Evolutionary conservation across 306 rosid species (phyloP), one percentile per base, ranked within the genome.

Genomic region (Fragaria nilgerrensis): DNA sequence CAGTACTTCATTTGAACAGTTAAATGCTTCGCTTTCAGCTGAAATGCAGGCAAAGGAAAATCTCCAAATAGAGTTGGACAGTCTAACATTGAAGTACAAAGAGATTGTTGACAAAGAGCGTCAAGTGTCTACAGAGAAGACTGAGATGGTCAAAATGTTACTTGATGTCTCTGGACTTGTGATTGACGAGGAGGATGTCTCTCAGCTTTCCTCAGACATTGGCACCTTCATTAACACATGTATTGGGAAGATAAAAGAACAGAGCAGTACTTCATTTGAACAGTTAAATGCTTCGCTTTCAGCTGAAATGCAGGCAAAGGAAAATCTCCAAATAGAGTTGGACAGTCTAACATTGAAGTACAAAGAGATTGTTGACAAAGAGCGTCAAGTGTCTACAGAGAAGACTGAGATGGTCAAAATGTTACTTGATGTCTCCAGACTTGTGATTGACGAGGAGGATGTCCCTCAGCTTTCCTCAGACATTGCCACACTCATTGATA

Each of bases 21-120:
- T 69, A 45, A 48, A 0, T 52, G 59, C 25, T 52, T 52, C 23
- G 0, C 84, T 92, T 87, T 83, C 85, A 80, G 70, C 82, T 25
- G 92, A 86, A 77, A 85, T 87, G 48, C 96, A 77, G 90, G 90
- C 85, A 74, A 95, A 89, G 81, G 80, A 92, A 83, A 82, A 82
- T 84, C 86, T 92, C 74, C 89, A 87, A 75, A 79, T 81, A 32
- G 96, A 92, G 84, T 83, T 92, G 84, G 83, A 86, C 73, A 90
- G 86, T 50, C 73, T 92, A 84, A 81, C 79, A 48, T 68, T 81
- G 49, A 81, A 86, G 74, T 87, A 77, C 65, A 77, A 87, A 59
- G 87, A 88, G 73, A 81, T 84, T 81, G 74, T 80, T 61, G 82
- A 79, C 81, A 86, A 84, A 87, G 91, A 87, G 76, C 80, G 56